Base-by-base conservation (phyloP, 2,329 filamentous ascomycete genomes). In the Pleomassaria siparia region DNA sequence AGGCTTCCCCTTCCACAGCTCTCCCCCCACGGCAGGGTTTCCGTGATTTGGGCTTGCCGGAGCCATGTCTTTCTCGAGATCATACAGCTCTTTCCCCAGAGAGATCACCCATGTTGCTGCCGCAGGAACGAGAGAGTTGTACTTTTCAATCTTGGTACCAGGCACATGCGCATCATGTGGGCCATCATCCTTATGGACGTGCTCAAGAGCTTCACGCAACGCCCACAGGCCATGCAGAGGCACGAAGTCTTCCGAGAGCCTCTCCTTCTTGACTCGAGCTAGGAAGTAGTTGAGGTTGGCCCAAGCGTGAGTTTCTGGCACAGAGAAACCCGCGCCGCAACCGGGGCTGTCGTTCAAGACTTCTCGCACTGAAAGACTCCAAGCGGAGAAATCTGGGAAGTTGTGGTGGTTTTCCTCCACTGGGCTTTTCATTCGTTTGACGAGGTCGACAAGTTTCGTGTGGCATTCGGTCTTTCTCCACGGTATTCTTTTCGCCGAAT, bases 271-370 rank as follows among this genome's bases (percentile, higher is more conserved):
- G 1, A 69, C 20, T 3, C 49, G 46, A 2, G 66, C 67, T 21
- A 57, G 57, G 54, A 70, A 69, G 49, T 56, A 59, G 36, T 71
- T 66, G 24, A 61, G 44, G 21, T 68, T 70, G 2, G 65, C 47
- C 61, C 60, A 69, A 3, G 64, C 64, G 32, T 58, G 47, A 13
- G 59, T 51, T 40, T 71, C 67, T 4, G 30, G 33, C 0, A 54
- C 44, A 7, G 55, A 47, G 40, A 53, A 51, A 41, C 60, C 52
- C n/a, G 46, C 12, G 33, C 54, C 36, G 47, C 29, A 10, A 6
- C 47, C 46, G 2, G 67, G 67, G 5, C 26, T 16, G 40, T 71
- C 66, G 47, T 70, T 69, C 49, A 55, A 60, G 1, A 55, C 54
- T 43, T 69, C 65, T n/a, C 62, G 56, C 25, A 50, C 53, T 8